Percentiles rank a stretch among this genome's conserved stretches.
phyloP scores from a whole-genome alignment of 768 basidiomycete genomes.

The Podaxis sp. region DNA sequence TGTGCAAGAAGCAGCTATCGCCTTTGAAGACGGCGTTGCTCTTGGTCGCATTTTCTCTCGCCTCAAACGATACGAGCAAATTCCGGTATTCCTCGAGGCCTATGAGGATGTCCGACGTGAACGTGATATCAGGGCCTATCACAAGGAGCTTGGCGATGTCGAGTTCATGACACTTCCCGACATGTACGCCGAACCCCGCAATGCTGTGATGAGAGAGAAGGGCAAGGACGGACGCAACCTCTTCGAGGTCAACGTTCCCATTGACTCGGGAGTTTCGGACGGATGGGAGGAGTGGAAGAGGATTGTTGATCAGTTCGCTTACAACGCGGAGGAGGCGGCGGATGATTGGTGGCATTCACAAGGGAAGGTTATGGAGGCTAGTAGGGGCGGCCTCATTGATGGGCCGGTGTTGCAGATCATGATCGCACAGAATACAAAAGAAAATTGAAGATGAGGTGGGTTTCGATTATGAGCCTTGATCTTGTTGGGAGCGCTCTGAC shows the following conservation, averaged over 20 bases:
- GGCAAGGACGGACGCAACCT: slow-evolving; percentile 22
- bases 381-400: neutral
- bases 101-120: slow-evolving; percentile 51
- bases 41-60: slow-evolving; percentile 59
- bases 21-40: slow-evolving; percentile 60
- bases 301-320: slow-evolving; percentile 44
- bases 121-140: slow-evolving; percentile 36
- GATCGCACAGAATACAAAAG: slow-evolving; percentile 1
- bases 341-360: slow-evolving; percentile 59
- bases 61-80: slow-evolving; percentile 43
- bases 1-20: slow-evolving; percentile 25
- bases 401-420: neutral
- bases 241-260: slow-evolving; percentile 11
- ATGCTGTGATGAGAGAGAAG: slow-evolving; percentile 30
- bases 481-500: neutral
- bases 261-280: slow-evolving; percentile 7
- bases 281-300: slow-evolving; percentile 40
- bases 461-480: neutral
- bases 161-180: slow-evolving; percentile 40
- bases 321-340: slow-evolving; percentile 54
- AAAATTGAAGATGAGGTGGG: neutral
- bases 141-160: slow-evolving; percentile 41
- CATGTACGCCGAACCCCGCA: slow-evolving; percentile 36
- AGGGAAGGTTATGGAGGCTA: slow-evolving; percentile 37
- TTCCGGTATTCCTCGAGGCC: slow-evolving; percentile 44